Base-by-base conservation (phyloP, 2,329 filamentous ascomycete species). In the Nemania abortiva region DNA sequence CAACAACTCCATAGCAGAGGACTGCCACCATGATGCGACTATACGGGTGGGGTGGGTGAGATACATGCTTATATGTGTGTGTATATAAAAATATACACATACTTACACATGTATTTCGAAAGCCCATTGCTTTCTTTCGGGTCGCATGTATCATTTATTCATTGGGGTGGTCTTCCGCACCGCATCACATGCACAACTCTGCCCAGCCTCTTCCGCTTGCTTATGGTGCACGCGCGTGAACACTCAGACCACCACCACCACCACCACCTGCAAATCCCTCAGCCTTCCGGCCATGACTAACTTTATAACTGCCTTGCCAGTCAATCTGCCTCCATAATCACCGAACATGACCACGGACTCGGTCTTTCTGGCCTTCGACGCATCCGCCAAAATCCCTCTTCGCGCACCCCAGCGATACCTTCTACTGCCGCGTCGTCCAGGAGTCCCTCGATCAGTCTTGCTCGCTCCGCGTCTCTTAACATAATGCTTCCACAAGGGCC, bases 311-410 rank as follows among this genome's bases (percentile, higher is more conserved):
- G 68, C 75, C 63, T 66, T 65, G 49, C 67, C 68, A 70, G 62
- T 80, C 97, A 93, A 84, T 93, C 93, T 77, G 39, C 69, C 69
- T 89, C 94, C 77, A 88, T 97, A 78, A 88, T 97, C 79, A 86
- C 90, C 73, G 94, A 95, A 81, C 93, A 95, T 82, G 94, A 97
- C 77, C 92, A 96, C 85, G 93, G 93, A 75, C 83, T 96, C 71
- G 93, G 93, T 63, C 87, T 91, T 53, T 97, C 94, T 65, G 95
- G 96, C 74, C 87, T 99, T 77, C 92, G 95, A 79, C 92, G 96
- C 77, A 99, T 99, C 80, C 92, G 96, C 79, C 95, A 98, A 81
- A 91, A 94, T 77, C 91, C 92, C 69, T 87, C 89, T 47, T 84
- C 88, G 65, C 87, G 91, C 79, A 85, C 87, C 61, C 86, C 91